Evolutionary conservation across 805 yeast species (phyloP).

Genomic region (Candida parachauliodes): DNA sequence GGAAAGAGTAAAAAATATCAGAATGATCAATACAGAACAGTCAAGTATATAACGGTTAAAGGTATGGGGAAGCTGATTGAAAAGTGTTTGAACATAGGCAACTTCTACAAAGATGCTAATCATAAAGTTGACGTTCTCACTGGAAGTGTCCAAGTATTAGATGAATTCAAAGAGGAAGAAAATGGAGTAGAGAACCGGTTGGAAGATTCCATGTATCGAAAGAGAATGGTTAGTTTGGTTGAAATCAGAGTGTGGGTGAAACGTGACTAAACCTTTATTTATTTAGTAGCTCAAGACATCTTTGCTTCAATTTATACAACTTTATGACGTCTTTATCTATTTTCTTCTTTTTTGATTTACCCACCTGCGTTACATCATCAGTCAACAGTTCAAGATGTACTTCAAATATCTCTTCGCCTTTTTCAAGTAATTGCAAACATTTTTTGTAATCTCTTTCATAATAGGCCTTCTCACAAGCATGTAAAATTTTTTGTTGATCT

Average conservation of each 20-base stretch:
- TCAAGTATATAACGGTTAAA: slow-evolving; percentile 48
- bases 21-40: slow-evolving; percentile 34
- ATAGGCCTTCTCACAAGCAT: slow-evolving; percentile 62
- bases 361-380: slow-evolving; percentile 1
- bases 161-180: slow-evolving; percentile 46
- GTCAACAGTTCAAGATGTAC: slow-evolving; percentile 16
- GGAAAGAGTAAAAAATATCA: slow-evolving; percentile 22
- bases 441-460: slow-evolving; percentile 47
- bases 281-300: slow-evolving; percentile 29
- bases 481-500: slow-evolving; percentile 52
- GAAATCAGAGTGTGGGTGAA: slow-evolving; percentile 42
- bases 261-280: slow-evolving; percentile 20
- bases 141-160: slow-evolving; percentile 64
- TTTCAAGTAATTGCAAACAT: slow-evolving; percentile 46
- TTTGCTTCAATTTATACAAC: slow-evolving; percentile 39
- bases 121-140: slow-evolving; percentile 60
- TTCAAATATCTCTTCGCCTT: slow-evolving; percentile 31
- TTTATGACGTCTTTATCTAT: slow-evolving; percentile 51
- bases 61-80: slow-evolving; percentile 75
- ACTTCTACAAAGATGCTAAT: slow-evolving; percentile 50
- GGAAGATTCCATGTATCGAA: slow-evolving; percentile 32
- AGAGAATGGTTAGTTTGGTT: slow-evolving; percentile 46
- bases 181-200: slow-evolving; percentile 19
- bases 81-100: slow-evolving; percentile 58
- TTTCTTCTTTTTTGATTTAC: slow-evolving; percentile 25